Base-by-base conservation (phyloP, 2,329 filamentous ascomycete species). In the Pseudogymnoascus destructans region DNA sequence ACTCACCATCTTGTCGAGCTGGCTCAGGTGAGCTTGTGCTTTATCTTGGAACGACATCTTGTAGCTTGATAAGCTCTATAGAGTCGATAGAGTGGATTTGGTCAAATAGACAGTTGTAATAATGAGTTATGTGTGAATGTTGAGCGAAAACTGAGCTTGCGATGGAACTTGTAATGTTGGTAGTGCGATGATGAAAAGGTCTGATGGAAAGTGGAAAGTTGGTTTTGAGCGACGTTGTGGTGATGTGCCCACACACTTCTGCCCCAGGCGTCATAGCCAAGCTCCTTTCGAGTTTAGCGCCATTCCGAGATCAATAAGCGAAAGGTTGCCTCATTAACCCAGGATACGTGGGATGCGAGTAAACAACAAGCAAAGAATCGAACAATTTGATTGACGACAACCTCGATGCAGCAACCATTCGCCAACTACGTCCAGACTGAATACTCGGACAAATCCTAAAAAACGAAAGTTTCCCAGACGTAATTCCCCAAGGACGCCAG, bases 1-100 rank as follows among this genome's bases (percentile, higher is more conserved):
- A 75, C 81, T 65, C 74, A 91, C 87, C 84, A 90, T 87, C 70
- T 84, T 85, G 75, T 95, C 89, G 74, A 95, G 84, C 75, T 85
- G 80, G 67, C 81, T 80, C 70, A 93, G 79, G 69, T 89, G 85
- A 68, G 86, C 79, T 73, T 89, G 85, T 65, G 85, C 81, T 73
- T 84, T 84, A 68, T 89, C 86, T 74, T 89, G 86, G 66, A 84
- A 78, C 73, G 84, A 85, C 85, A 89, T 89, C 66, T 68, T 33
- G 73, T 66, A 64, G 36, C 52, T 52, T 56, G 54, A 52, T 57
- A 54, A 54, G 40, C 40, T 57, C 38, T 38, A 17, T 32, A 27
- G 7, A 21, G 54, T 49, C 23, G 27, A 25, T 17, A 35, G n/a
- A 59, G 40, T 15, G 27, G 36, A 23, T 58, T 58, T 40, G 15